Base-by-base conservation (phyloP, 2,329 filamentous ascomycete species). In the Fusarium mangiferae region DNA sequence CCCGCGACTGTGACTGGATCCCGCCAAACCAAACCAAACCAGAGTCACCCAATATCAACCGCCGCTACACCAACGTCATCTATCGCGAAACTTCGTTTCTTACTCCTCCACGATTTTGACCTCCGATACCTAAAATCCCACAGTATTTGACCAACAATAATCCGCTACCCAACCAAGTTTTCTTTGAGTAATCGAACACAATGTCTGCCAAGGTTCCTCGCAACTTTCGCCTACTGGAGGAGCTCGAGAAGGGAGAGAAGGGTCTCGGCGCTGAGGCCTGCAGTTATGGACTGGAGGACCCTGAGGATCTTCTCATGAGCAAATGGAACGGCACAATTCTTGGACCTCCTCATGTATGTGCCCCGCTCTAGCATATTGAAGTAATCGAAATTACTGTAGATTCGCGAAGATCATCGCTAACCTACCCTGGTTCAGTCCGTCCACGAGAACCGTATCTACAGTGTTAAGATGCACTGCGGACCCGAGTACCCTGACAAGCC, bases 251-350 rank as follows among this genome's bases (percentile, higher is more conserved):
- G 87, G 96, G 96, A 80, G 96, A 99, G 87, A 99, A 99, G 85
- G 96, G 96, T 71, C 89, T 96, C 73, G 96, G 96, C 80, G 95
- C 96, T 83, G 96, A 98, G 86, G 95, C 95, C 71, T 98, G 96
- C 86, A 98, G 96, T 49, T 98, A 98, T 79, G 96, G 96, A 78
- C 90, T 99, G 64, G 94, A 96, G 75, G 95, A 98, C 82, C 92
- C 94, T 54, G 95, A 98, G 81, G 96, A 99, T 80, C 90, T 98
- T 74, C 90, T 96, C 83, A 98, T 99, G 95, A 96, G 93, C 74
- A 95, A 98, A 87, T 99, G 96, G 96, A 98, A 97, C 80, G 96
- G 96, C 79, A 99, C 96, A 22, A 98, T 99, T 75, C 91, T 98
- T 56, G 96, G 96, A 3, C 96, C 96, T 77, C 96, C 96, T 82